These are phyloP conservation scores for Jackrogersella multiformis DNA, from an alignment of 495 filamentous ascomycete genomes.

Conservation along the genomic window DNA sequence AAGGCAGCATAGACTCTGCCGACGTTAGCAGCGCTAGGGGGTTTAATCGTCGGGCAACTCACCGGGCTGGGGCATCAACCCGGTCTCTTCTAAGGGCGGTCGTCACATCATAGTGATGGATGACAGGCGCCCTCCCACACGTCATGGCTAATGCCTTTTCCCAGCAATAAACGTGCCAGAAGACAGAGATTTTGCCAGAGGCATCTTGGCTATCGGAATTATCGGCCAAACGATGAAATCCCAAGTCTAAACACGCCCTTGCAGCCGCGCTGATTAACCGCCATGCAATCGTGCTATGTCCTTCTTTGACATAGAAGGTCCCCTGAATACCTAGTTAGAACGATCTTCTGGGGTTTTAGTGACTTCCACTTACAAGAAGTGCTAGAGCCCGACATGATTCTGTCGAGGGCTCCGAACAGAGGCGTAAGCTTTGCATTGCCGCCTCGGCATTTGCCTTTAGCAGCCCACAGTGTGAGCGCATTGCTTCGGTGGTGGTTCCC, in stretches of 20 bases:
- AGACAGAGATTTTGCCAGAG: conserved; percentile 51
- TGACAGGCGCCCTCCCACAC: conserved; percentile 65
- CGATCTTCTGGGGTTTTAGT: neutral
- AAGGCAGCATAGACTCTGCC: conserved; percentile 34
- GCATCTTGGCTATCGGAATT: conserved; percentile 43
- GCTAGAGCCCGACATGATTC: conserved; percentile 42
- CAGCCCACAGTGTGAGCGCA: conserved; percentile 21
- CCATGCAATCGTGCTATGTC: conserved; percentile 42
- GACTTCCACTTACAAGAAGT: conserved; percentile 33
- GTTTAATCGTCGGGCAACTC: neutral
- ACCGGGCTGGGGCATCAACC: conserved; percentile 7
- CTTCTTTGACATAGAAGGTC: conserved; percentile 40
- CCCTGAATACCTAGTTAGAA: conserved; percentile 25
- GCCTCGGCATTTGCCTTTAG: conserved; percentile 29
- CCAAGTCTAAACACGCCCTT: conserved; percentile 35
- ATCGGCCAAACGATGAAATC: conserved; percentile 39
- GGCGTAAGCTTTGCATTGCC: conserved; percentile 32
- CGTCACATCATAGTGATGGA: conserved; percentile 72
- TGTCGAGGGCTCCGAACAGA: conserved; percentile 42
- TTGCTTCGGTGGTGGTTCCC: conserved; percentile 22
- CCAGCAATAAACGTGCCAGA: conserved; percentile 70
- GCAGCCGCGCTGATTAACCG: conserved; percentile 36
- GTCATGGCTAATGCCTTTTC: conserved; percentile 69
- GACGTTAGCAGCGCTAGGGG: neutral
- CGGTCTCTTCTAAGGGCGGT: conserved; percentile 5